Percentiles rank a stretch among this genome's conserved stretches.
These are phyloP conservation scores for Collybia mongolica DNA, from an alignment of 768 basidiomycete genomes.

Conservation along the genomic window DNA sequence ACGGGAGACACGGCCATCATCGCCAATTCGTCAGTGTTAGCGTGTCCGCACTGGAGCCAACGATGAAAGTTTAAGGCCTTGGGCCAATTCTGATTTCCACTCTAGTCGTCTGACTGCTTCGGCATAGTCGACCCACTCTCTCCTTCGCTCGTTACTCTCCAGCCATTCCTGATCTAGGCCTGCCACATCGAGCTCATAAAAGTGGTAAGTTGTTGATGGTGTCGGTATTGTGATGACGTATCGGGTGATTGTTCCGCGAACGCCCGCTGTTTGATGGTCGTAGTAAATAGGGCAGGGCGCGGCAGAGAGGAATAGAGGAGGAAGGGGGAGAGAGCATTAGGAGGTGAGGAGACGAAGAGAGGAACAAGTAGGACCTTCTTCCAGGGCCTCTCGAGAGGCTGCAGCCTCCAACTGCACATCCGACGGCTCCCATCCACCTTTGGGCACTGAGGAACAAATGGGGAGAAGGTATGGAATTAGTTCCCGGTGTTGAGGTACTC, in stretches of 20 bases:
- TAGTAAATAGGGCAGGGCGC: conserved; percentile 22
- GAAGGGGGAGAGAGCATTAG: conserved; percentile 56
- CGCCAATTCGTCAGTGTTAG: conserved; percentile 10
- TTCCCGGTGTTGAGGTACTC: not conserved
- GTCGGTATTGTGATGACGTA: conserved; percentile 82
- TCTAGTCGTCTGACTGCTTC: conserved; percentile 73
- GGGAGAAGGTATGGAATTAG: conserved; percentile 8
- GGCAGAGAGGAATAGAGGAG: conserved; percentile 27
- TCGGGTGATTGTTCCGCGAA: conserved; percentile 83
- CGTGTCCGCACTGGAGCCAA: conserved; percentile 46
- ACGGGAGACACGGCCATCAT: not conserved
- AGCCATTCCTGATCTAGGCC: conserved; percentile 79
- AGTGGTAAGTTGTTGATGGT: conserved; percentile 81
- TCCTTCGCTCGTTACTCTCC: conserved; percentile 72
- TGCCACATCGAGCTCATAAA: conserved; percentile 85
- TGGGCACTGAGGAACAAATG: conserved; percentile 61
- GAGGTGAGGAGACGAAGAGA: conserved; percentile 70
- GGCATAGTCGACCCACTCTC: conserved; percentile 88
- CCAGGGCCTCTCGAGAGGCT: conserved; percentile 87
- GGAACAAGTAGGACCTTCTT: conserved; percentile 93
- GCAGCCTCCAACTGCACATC: conserved; percentile 84
- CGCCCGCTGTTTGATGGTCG: conserved; percentile 63
- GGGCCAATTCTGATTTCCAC: conserved; percentile 85
- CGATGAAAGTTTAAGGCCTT: conserved; percentile 71
- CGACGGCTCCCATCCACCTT: conserved; percentile 86